phyloP scores from a whole-genome alignment of 1,284 basidiomycete species.

The Ceratorhiza oryzae-sativae region DNA sequence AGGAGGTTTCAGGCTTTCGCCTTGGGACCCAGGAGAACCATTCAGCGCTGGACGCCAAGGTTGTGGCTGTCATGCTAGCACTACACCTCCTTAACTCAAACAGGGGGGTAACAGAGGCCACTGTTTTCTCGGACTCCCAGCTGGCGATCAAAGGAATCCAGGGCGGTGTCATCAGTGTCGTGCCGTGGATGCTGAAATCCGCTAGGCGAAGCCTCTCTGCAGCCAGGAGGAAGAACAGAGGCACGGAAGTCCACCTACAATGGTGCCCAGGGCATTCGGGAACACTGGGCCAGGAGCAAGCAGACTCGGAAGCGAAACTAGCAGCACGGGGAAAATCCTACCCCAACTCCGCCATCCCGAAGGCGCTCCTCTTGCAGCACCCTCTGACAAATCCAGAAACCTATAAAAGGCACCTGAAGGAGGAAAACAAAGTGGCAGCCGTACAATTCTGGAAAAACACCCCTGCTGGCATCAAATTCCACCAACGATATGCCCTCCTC shows the following conservation, averaged over 20 bases:
- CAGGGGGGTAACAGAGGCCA: background rate
- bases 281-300: constrained; percentile 36
- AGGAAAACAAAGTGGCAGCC: background rate
- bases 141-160: background rate
- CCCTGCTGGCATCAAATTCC: background rate
- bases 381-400: background rate
- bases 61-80: background rate
- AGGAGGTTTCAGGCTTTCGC: background rate
- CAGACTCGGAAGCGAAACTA: constrained; percentile 30
- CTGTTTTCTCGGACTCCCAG: background rate
- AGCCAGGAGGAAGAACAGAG: background rate
- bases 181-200: background rate
- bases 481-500: background rate
- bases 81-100: background rate
- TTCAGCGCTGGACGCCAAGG: background rate
- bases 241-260: background rate
- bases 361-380: background rate
- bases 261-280: constrained; percentile 41
- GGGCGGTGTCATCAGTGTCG: background rate
- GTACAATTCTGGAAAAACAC: too few relatives aligned
- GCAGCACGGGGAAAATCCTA: constrained; percentile 5
- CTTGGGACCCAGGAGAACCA: background rate
- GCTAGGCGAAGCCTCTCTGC: background rate
- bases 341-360: background rate
- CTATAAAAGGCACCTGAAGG: background rate